Base-by-base conservation (phyloP, 768 basidiomycete species). In the Tulasnella sp. region DNA sequence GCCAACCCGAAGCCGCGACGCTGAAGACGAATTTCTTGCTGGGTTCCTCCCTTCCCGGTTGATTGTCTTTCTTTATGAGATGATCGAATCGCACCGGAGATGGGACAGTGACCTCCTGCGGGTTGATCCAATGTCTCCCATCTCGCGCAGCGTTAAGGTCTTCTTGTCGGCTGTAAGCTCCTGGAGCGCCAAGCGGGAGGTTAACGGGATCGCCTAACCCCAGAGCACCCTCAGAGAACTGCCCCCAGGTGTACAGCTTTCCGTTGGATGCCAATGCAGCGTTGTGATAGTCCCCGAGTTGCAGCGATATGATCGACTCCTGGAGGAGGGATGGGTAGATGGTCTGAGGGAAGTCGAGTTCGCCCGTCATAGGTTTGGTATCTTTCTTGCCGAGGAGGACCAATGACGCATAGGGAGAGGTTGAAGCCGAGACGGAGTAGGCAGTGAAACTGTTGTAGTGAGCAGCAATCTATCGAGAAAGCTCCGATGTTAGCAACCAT, bases 251-350 rank as follows among this genome's bases (percentile, higher is more conserved):
- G 25, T 91, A 84, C 34, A 95, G 84, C 80, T 90, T 87, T 19
- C 96, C 97, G 31, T 85, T 82, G 49, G 88, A 85, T 2, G 94
- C 96, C 80, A 97, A 85, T 0, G 97, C 96, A 42, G 89, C 93
- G 81, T 86, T 90, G 84, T 99, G 97, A 82, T 96, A 97, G 83
- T 99, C 97, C 6, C 97, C 97, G 71, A 95, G 86, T 17, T 91
- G 91, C 75, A 97, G 90, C 71, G 93, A 93, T 77, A 98, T 96
- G 74, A 98, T 88, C 45, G 87, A 85, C 79, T 84, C 88, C 79
- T 92, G 87, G 80, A 97, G 94, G 37, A 99, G 84, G 40, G 86
- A 88, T 0, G 91, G 90, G 4, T 93, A 85, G 76, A 94, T 85
- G 40, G 84, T 86, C 29, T 45, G 40, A 45, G 75, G 75, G 52